Evolutionary conservation across 2,329 filamentous ascomycete species (phyloP).

Genomic region (Sphaerulina populicola): DNA sequence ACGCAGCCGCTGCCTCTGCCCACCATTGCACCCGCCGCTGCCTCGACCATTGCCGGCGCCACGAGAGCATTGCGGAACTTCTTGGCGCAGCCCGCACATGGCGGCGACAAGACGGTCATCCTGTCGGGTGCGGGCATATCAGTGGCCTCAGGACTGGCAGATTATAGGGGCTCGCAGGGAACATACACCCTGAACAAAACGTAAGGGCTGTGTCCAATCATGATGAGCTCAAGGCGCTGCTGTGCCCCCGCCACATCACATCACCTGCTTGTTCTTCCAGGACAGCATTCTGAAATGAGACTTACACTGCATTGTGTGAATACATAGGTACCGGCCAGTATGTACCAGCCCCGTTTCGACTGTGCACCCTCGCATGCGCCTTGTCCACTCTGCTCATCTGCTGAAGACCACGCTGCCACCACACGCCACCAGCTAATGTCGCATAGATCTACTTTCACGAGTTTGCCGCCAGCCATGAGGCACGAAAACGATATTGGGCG

Average conservation of each 20-base stretch:
- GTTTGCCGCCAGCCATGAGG: conserved; percentile 72
- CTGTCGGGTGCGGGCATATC: conserved; percentile 84
- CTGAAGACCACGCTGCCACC: background rate
- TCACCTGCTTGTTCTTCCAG: background rate
- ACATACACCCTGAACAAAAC: conserved; percentile 88
- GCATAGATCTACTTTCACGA: conserved; percentile 74
- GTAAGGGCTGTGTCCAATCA: conserved; percentile 3
- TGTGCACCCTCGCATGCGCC: background rate
- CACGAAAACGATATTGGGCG: conserved; percentile 90
- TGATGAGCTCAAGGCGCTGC: background rate
- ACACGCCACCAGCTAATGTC: background rate
- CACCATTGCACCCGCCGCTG: conserved; percentile 63
- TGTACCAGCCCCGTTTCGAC: background rate
- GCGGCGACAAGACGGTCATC: conserved; percentile 52
- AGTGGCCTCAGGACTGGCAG: conserved; percentile 82
- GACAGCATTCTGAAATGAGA: background rate
- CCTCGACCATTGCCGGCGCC: conserved; percentile 63
- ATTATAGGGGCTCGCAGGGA: conserved; percentile 82
- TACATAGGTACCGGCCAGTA: conserved; percentile 60
- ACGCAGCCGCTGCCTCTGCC: conserved; percentile 72
- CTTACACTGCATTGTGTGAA: background rate
- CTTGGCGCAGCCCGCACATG: conserved; percentile 47
- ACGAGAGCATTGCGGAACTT: conserved; percentile 70
- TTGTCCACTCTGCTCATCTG: background rate
- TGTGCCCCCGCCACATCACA: background rate